phyloP scores from a whole-genome alignment of 148 eudicot genomes.

The Euryodendron excelsum region DNA sequence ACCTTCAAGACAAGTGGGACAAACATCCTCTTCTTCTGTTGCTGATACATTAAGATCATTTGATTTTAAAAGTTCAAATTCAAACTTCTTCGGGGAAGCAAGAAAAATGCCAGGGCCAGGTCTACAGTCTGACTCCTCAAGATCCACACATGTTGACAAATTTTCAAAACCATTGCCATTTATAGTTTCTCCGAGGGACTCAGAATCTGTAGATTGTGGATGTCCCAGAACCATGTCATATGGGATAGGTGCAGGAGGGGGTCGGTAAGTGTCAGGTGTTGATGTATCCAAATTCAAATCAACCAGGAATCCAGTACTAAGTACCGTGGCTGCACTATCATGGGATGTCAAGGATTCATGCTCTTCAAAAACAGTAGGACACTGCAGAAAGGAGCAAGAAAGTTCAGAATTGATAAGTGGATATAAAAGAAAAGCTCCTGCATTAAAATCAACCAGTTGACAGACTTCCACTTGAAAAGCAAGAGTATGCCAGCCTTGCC shows the following conservation, averaged over 20 bases:
- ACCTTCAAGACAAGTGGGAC: constrained; percentile 98
- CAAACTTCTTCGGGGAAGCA: constrained; percentile 62
- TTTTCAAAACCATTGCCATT: constrained; percentile 30
- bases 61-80: constrained; percentile 42
- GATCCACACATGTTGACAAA: constrained; percentile 24
- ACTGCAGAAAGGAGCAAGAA: constrained; percentile 43
- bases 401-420: not conserved
- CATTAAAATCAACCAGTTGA: constrained; percentile 1
- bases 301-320: constrained; percentile 51
- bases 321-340: constrained; percentile 52
- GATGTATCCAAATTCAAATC: constrained; percentile 76
- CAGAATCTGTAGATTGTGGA: constrained; percentile 39
- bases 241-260: constrained; percentile 88
- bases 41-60: constrained; percentile 28
- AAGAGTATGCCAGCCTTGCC: not conserved
- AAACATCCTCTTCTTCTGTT: constrained; percentile 73
- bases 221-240: constrained; percentile 72
- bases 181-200: constrained; percentile 21
- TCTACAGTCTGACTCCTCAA: constrained; percentile 35
- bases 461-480: not conserved
- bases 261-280: constrained; percentile 73
- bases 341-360: constrained; percentile 55
- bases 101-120: constrained; percentile 44
- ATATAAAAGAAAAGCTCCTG: not conserved
- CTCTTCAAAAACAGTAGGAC: constrained; percentile 73